Evolutionary conservation across 768 basidiomycete species (phyloP).

Genomic region (Boletales sp.): DNA sequence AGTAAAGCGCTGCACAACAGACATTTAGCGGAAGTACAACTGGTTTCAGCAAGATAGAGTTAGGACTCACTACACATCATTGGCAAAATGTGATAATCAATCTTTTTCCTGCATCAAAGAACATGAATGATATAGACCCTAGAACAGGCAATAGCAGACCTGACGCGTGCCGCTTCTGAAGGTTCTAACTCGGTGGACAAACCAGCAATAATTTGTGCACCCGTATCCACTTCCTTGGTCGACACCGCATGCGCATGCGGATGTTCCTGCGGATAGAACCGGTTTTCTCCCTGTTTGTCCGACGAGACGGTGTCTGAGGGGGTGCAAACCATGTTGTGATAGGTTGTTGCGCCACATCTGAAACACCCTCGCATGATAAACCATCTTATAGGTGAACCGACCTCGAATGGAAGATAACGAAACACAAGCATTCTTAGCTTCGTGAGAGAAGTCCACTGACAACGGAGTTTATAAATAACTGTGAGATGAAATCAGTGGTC

Average conservation of each 20-base stretch:
- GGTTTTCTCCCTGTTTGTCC: slow-evolving; percentile 14
- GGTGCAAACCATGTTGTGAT: too few relatives aligned
- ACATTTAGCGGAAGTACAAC: not conserved
- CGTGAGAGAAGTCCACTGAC: slow-evolving; percentile 3
- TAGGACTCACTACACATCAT: slow-evolving; percentile 63
- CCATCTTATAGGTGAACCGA: slow-evolving; percentile 6
- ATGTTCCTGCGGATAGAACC: not conserved
- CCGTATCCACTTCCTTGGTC: slow-evolving; percentile 55
- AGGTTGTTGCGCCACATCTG: too few relatives aligned
- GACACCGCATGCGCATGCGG: slow-evolving; percentile 28
- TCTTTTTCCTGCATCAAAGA: slow-evolving; percentile 45
- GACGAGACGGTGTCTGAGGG: slow-evolving; percentile 9
- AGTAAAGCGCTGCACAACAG: slow-evolving; percentile 46
- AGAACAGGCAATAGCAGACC: slow-evolving; percentile 31
- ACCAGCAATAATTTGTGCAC: slow-evolving; percentile 53
- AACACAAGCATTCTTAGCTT: not conserved
- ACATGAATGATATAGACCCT: not conserved
- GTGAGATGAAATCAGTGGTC: not conserved
- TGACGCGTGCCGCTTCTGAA: slow-evolving; percentile 46
- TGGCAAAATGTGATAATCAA: slow-evolving; percentile 64
- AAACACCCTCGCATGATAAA: not conserved
- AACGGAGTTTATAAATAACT: not conserved
- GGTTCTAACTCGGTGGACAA: slow-evolving; percentile 45
- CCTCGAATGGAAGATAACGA: not conserved
- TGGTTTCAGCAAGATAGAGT: not conserved